Evolutionary conservation across 352 stramenopile species (phyloP).

Genomic region (Phytophthora syringae): DNA sequence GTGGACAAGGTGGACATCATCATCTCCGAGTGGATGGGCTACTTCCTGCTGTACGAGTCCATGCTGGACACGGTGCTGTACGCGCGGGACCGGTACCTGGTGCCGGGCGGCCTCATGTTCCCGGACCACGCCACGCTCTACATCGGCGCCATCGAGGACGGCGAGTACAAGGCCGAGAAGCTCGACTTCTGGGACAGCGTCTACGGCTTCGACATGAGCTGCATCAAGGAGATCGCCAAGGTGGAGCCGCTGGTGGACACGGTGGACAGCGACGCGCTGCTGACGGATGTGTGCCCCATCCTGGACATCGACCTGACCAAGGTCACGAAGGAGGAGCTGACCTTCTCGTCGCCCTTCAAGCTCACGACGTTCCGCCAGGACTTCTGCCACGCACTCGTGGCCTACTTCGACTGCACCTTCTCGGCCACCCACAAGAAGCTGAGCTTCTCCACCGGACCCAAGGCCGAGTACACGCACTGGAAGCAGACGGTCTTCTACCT

Average conservation of each 20-base stretch:
- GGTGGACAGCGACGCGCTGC: slow-evolving; percentile 92
- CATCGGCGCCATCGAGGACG: slow-evolving; percentile 96
- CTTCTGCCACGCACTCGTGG: slow-evolving; percentile 96
- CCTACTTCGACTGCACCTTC: slow-evolving; percentile 99
- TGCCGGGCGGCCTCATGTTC: slow-evolving; percentile 94
- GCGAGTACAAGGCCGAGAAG: slow-evolving; percentile 94
- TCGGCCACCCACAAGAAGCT: slow-evolving; percentile 95
- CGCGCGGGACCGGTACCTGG: slow-evolving; percentile 96
- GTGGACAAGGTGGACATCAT: slow-evolving; percentile 97
- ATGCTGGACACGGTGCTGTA: slow-evolving; percentile 98
- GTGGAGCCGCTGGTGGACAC: slow-evolving; percentile 98
- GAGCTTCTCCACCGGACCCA: slow-evolving; percentile 95
- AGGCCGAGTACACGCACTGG: slow-evolving; percentile 98
- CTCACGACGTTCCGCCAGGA: slow-evolving; percentile 94
- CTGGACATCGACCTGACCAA: slow-evolving; percentile 93
- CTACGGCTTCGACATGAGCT: slow-evolving; percentile 99
- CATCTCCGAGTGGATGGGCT: slow-evolving; percentile 99
- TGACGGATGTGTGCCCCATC: slow-evolving; percentile 93
- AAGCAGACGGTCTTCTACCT: slow-evolving; percentile 99
- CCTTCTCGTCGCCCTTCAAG: slow-evolving; percentile 93
- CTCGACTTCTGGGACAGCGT: slow-evolving; percentile 98
- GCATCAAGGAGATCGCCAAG: slow-evolving; percentile 97
- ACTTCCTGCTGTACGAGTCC: slow-evolving; percentile 97
- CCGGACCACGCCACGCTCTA: slow-evolving; percentile 97
- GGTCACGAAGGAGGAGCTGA: slow-evolving; percentile 94